Evolutionary conservation across 1,139 yeast species (phyloP).

Genomic region (Hansenula anomala): DNA sequence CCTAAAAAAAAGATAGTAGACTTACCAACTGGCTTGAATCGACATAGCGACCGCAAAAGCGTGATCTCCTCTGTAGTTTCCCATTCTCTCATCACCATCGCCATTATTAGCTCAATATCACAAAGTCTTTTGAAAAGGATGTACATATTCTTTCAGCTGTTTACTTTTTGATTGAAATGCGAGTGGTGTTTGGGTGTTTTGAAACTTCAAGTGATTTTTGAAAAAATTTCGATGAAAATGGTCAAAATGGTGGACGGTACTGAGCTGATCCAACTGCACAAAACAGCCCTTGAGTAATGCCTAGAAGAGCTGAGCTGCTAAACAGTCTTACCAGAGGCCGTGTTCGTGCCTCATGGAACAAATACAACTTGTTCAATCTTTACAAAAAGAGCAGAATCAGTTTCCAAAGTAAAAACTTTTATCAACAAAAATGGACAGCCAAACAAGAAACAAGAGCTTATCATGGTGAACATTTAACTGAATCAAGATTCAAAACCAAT

Average conservation of each 20-base stretch:
- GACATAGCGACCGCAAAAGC: conserved; percentile 62
- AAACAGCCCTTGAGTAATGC: conserved; percentile 34
- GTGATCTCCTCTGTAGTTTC: conserved; percentile 59
- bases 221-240: conserved; percentile 1
- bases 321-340: conserved; percentile 66
- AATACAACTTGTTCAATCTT: conserved; percentile 83
- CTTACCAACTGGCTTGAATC: conserved; percentile 56
- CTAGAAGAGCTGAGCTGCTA: conserved; percentile 54
- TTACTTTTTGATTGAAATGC: too few relatives aligned
- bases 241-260: too few relatives aligned
- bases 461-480: conserved; percentile 93
- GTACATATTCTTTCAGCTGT: too few relatives aligned
- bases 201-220: background rate
- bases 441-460: conserved; percentile 91
- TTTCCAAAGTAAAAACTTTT: conserved; percentile 56
- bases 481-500: conserved; percentile 68
- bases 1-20: conserved; percentile 1
- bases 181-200: conserved; percentile 6
- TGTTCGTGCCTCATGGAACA: conserved; percentile 89
- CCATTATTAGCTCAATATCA: too few relatives aligned
- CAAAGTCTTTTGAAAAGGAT: too few relatives aligned
- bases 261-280: too few relatives aligned
- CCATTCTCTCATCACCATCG: conserved; percentile 37
- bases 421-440: conserved; percentile 88
- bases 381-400: conserved; percentile 59